Conservation (phyloP, 768 basidiomycete genomes). For the Cubamyces lactineus region DNA sequence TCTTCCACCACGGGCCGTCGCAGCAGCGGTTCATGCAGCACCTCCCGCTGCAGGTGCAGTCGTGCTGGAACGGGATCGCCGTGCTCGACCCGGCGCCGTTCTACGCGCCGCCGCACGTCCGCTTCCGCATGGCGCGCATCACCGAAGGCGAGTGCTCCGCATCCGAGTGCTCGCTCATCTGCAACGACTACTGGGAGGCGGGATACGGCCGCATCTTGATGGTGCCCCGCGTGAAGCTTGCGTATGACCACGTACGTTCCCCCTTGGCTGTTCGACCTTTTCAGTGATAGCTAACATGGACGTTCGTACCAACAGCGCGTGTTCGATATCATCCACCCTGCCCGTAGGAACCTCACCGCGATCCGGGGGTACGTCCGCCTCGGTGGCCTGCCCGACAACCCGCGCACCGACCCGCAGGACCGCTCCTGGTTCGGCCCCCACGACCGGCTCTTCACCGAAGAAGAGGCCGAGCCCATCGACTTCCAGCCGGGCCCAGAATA, state of each 20-base stretch:
- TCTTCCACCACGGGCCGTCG: slow-evolving; percentile 85
- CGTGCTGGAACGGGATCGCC: slow-evolving; percentile 98
- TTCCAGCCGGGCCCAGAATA: slow-evolving; percentile 84
- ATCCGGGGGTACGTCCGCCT: slow-evolving; percentile 92
- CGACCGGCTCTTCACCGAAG: slow-evolving; percentile 88
- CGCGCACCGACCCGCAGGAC: slow-evolving; percentile 95
- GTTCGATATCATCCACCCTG: slow-evolving; percentile 92
- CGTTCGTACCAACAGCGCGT: slow-evolving; percentile 62
- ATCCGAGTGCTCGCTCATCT: slow-evolving; percentile 93
- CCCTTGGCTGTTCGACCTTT: neutral
- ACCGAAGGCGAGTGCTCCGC: slow-evolving; percentile 92
- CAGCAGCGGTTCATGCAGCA: slow-evolving; percentile 86
- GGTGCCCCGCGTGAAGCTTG: slow-evolving; percentile 95
- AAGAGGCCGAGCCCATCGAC: slow-evolving; percentile 76
- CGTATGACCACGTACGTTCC: slow-evolving; percentile 80
- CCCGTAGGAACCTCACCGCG: slow-evolving; percentile 88
- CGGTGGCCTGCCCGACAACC: slow-evolving; percentile 97
- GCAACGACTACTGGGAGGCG: slow-evolving; percentile 97
- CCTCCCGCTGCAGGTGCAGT: slow-evolving; percentile 94
- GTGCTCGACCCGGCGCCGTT: slow-evolving; percentile 95
- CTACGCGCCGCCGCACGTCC: slow-evolving; percentile 87
- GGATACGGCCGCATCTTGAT: slow-evolving; percentile 97
- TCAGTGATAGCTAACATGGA: neutral
- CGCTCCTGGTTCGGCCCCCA: slow-evolving; percentile 98
- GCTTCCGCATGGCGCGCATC: slow-evolving; percentile 94